These are phyloP conservation scores for Dimocarpus longan DNA, from an alignment of 345 rosid genomes.

Conservation along the genomic window DNA sequence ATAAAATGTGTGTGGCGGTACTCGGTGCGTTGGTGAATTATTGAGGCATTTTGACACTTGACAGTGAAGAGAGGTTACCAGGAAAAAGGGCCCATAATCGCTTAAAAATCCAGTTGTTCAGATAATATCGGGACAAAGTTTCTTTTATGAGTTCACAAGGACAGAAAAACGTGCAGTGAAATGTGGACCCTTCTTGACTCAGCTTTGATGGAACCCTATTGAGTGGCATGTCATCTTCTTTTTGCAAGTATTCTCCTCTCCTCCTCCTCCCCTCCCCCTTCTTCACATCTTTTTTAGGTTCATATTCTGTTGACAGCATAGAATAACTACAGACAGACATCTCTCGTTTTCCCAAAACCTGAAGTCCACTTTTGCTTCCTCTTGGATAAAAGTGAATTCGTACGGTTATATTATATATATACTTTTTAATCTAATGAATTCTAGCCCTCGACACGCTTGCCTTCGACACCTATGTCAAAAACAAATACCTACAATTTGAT, in stretches of 20 bases:
- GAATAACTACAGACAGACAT: not conserved
- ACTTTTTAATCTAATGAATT: too few species aligned
- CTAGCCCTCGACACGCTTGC: too few species aligned
- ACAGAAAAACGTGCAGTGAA: slow-evolving; percentile 15
- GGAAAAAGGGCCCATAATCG: slow-evolving; percentile 2
- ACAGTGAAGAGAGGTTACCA: not conserved
- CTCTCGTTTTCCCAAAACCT: not conserved
- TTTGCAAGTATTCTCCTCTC: not conserved
- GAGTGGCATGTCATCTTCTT: not conserved
- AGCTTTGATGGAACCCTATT: slow-evolving; percentile 24
- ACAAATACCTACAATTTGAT: too few species aligned
- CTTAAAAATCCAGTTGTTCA: slow-evolving; percentile 6
- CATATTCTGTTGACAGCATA: not conserved
- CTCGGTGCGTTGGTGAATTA: not conserved
- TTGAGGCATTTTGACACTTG: slow-evolving; percentile 3
- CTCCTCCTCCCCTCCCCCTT: not conserved
- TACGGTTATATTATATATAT: too few species aligned
- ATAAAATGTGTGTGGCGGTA: not conserved
- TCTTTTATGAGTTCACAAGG: slow-evolving; percentile 13
- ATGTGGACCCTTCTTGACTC: slow-evolving; percentile 27
- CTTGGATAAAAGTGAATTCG: not conserved
- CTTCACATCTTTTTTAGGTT: too few species aligned
- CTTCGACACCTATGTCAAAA: too few species aligned
- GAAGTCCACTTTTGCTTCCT: not conserved
- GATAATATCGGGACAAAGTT: not conserved